Percentiles rank a stretch among this genome's conserved stretches.
Conservation (phyloP, 164 flowering plant genomes). For the Dillenia suffruticosa region DNA sequence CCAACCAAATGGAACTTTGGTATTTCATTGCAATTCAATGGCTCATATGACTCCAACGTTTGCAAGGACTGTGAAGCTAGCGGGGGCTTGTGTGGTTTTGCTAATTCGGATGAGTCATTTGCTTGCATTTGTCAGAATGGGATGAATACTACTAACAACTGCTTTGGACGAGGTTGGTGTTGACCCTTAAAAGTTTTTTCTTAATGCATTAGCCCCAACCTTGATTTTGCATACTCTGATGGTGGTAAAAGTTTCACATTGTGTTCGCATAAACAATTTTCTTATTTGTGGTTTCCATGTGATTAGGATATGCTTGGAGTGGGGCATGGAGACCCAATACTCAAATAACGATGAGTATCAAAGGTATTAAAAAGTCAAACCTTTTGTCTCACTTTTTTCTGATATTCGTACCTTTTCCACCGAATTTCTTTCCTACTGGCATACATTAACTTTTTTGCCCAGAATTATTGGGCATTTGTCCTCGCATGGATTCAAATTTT, state of each 20-base stretch:
- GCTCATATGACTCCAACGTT: constrained; percentile 18
- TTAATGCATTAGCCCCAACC: too few species aligned
- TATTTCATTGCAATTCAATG: constrained; percentile 40
- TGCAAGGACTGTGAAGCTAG: constrained; percentile 56
- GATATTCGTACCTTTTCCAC: background rate
- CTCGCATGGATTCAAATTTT: too few species aligned
- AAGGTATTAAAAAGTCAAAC: constrained; percentile 15
- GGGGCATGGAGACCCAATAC: constrained; percentile 28
- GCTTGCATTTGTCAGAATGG: constrained; percentile 53
- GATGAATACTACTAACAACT: constrained; percentile 40
- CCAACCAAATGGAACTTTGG: constrained; percentile 60
- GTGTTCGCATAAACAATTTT: too few species aligned
- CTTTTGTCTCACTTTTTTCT: constrained; percentile 3
- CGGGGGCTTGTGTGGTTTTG: constrained; percentile 56
- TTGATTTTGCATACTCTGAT: too few species aligned
- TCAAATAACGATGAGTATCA: constrained; percentile 10
- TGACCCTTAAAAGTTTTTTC: background rate
- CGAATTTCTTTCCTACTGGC: background rate
- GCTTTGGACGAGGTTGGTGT: constrained; percentile 51
- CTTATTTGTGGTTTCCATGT: background rate
- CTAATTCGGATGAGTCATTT: constrained; percentile 29
- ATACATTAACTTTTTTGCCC: too few species aligned
- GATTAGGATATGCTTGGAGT: constrained; percentile 50
- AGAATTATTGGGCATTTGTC: too few species aligned
- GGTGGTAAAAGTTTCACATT: too few species aligned